Evolutionary conservation across 768 basidiomycete genomes (phyloP), one percentile per base, ranked within the genome.

Genomic region (Lactifluus hygrophoroides): DNA sequence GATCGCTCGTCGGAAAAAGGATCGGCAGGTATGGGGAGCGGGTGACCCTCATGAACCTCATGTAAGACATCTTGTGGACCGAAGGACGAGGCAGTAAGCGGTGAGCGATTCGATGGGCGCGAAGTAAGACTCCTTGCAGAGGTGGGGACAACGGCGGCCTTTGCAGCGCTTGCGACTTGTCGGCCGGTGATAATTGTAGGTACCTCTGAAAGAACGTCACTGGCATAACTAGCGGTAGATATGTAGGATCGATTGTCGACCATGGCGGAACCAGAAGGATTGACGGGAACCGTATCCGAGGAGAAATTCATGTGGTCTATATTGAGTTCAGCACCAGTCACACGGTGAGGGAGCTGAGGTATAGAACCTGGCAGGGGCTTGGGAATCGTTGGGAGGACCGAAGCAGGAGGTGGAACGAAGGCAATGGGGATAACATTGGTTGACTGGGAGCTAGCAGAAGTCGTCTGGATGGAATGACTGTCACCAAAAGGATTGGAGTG

Each of bases 351-450:
- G 48, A 83, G 82, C 9, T 73, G 62, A 14, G 85, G 83, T 8
- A n/a, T 23, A 28, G 59, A 60, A 51, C 9, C 48, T 25, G 32
- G 10, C 40, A 50, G 58, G 40, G 40, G 8, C 14, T 21, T 53
- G 43, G 43, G 71, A 54, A 57, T 42, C 3, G 38, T 27, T 8
- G 65, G 65, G 27, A 60, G 59, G 4, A 71, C 69, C 11, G 79
- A 76, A 21, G 81, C 81, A 17, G 86, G 81, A 23, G 85, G 72
- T 5, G 63, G 63, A 35, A 91, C 85, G 43, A 91, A 76, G 13
- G 89, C 89, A 59, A 92, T 91, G 60, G 89, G 89, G 57, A 92
- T 92, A 63, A 90, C 89, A 64, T 92, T 92, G 23, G 90, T 88
- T 43, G 81, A 81, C 67, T 88, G 85, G 14, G 88, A 85, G 44